A percentile compares a stretch with the other conserved stretches of the same genome.
These are phyloP conservation scores for Sinapis alba DNA, from an alignment of 441 rosid species.

Conservation along the genomic window DNA sequence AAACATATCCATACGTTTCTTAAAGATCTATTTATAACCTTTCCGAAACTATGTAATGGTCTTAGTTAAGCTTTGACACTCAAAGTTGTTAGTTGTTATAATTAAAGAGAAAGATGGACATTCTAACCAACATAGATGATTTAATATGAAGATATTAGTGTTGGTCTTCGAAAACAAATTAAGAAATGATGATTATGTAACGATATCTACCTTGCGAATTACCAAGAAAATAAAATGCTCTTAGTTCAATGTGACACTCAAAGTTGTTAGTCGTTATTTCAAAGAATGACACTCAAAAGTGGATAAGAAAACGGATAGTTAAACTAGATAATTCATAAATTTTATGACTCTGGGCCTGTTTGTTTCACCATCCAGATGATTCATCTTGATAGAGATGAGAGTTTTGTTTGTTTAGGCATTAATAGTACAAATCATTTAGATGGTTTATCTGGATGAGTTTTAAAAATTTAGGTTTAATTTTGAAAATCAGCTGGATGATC, in stretches of 20 bases:
- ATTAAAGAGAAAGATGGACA: constrained; percentile 1
- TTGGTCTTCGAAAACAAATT: constrained; percentile 6
- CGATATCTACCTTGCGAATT: neutral
- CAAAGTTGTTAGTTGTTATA: constrained; percentile 17
- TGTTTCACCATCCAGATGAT: no score
- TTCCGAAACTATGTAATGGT: neutral
- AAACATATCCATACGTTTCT: neutral
- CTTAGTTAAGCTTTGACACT: constrained; percentile 9
- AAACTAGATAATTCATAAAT: neutral
- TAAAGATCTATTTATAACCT: neutral
- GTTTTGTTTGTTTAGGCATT: no score
- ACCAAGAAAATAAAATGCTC: neutral
- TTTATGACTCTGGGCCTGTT: neutral
- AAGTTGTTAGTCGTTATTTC: constrained; percentile 12
- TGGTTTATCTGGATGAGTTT: no score
- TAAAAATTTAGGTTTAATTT: no score
- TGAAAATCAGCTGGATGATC: no score
- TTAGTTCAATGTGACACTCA: constrained; percentile 16
- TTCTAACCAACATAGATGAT: constrained; percentile 10
- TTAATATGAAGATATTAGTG: neutral
- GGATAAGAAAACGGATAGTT: neutral
- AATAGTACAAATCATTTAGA: no score
- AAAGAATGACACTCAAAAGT: neutral
- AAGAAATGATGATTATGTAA: neutral
- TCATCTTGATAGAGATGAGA: no score